Evolutionary conservation across 169 alveolate genomes (phyloP), one percentile per base, ranked within the genome.

Genomic region (Plasmodium gonderi): DNA sequence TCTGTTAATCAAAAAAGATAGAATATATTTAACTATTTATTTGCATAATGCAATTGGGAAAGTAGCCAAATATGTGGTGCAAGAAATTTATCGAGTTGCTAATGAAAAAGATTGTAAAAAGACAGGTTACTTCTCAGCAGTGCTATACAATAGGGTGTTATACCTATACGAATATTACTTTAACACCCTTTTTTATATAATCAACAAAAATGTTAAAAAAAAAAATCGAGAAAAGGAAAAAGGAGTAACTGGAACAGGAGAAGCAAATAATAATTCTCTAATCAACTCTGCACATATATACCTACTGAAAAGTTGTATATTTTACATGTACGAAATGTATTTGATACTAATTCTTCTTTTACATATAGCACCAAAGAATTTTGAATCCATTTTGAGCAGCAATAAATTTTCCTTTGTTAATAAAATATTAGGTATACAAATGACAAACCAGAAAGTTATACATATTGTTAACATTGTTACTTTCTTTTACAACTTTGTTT

Each of bases 161-260:
- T 20, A 49, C 67, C 68, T 85, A 23, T 85, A 12, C 65, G 92
- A 85, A 67, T 75, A 68, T 47, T 85, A 85, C 79, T 75, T 76
- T 54, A 85, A 75, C 67, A 60, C 47, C 20, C 40, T 75, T 11
- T 74, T 85, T 51, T 85, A 49, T 75, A 75, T 51, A 75, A 72
- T 83, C 11, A 83, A 83, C 26, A 14, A 49, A 29, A 68, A 20
- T 44, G 44, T 17, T 68, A 69, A 68, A 17, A 67, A 40, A 1
- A 44, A 20, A 40, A 29, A 12, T n/a, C 42, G 33, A 3, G 51
- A 65, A 17, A n/a, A n/a, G n/a, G n/a, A n/a, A n/a, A n/a, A n/a
- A n/a, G n/a, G n/a, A n/a, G n/a, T n/a, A n/a, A n/a, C n/a, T n/a
- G 11, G 17, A 29, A 40, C 47, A 12, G 42, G 54, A 29, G 67